These are phyloP conservation scores for Pharnaceum exiguum DNA, from an alignment of 148 eudicot genomes.

Conservation along the genomic window DNA sequence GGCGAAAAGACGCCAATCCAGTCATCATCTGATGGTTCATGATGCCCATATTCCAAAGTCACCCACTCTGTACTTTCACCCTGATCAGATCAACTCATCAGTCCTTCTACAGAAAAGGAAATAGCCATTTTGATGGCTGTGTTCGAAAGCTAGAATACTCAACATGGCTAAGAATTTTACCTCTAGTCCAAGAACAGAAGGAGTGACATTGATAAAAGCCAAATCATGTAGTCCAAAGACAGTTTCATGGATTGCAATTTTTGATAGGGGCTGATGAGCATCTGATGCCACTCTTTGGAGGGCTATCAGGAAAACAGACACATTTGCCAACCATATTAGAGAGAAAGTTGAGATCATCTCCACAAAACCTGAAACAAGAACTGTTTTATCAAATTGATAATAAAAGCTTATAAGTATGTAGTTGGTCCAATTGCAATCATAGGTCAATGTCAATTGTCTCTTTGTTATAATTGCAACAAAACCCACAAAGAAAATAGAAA, in stretches of 20 bases:
- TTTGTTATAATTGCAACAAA: no score
- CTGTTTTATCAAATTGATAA: no score
- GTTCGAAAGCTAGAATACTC: no score
- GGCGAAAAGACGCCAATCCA: slow-evolving; percentile 98
- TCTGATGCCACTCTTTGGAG: slow-evolving; percentile 7
- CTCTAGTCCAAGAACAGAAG: not conserved
- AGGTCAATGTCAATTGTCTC: no score
- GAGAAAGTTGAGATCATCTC: not conserved
- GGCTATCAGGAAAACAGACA: not conserved
- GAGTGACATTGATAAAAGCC: slow-evolving; percentile 8
- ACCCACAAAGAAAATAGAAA: no score
- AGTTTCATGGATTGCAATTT: slow-evolving; percentile 5
- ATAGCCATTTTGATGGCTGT: no score
- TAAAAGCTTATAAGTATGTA: no score
- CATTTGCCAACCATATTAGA: not conserved
- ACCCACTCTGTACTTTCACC: no score
- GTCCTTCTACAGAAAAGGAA: no score
- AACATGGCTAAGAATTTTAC: slow-evolving; percentile 1
- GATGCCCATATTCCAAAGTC: no score
- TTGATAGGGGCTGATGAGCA: slow-evolving; percentile 8
- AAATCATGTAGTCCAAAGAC: slow-evolving; percentile 7
- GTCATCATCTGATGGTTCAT: slow-evolving; percentile 64
- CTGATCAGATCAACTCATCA: no score
- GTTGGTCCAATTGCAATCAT: no score
- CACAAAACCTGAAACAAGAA: not conserved